Base-by-base conservation (phyloP, 2,329 filamentous ascomycete species). In the Penicillium olsonii region DNA sequence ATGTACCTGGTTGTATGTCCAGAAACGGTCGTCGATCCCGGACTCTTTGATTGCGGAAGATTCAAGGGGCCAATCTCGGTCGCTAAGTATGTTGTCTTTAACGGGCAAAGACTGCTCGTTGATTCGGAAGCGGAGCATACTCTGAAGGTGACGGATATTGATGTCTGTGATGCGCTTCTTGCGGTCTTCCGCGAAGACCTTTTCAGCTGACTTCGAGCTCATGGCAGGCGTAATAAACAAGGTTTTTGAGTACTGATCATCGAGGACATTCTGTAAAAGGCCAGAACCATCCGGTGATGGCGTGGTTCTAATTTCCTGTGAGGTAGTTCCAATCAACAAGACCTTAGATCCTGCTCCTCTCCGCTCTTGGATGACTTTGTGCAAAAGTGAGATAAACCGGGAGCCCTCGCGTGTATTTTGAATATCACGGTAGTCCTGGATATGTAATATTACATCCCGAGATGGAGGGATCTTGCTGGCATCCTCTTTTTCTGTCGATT, bases 391-490 rank as follows among this genome's bases (percentile, higher is more conserved):
- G 7, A 96, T 73, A 26, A 97, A 81, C 18, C 81, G 78, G 2
- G 82, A 78, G 10, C 90, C 90, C 50, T 90, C 84, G 5, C 80
- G 68, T 1, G 87, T 85, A 63, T 82, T 81, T 60, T 80, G 83
- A 8, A 99, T 77, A 55, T 95, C 89, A 45, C 88, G 84, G 62
- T 90, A 88, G 66, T 97, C 90, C 65, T 88, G 83, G 11, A 96
- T 74, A 60, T 90, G 90, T 33, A 95, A 77, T 50, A 97, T 85
- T 7, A 91, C 78, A 19, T 77, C 65, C 61, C 65, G 59, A 45
- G 45, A 52, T 22, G 55, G 54, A 18, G 57, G 60, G 24, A 48
- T 43, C 8, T 57, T 55, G 29, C 37, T 42, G 26, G 26, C 11
- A 7, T 50, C 40, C 8, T 47, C 37, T 42, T 62, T 42, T 34